Percentiles rank a stretch among this genome's conserved stretches.
Evolutionary conservation across 495 filamentous ascomycete species (phyloP).

Genomic region (Hamigera avellanea): DNA sequence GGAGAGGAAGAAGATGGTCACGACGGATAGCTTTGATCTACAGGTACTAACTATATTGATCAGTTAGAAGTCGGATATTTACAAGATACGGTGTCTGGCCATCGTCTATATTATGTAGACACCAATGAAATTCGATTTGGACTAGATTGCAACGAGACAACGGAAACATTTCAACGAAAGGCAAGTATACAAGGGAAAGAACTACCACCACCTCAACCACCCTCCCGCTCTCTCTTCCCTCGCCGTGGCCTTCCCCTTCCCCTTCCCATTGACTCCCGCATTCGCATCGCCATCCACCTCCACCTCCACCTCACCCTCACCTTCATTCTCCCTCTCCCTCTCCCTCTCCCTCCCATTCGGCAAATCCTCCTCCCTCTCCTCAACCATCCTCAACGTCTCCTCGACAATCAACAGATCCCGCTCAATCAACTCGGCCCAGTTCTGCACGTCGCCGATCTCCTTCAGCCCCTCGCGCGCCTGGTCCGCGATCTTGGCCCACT

Average conservation of each 20-base stretch:
- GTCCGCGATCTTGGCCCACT: slow-evolving; percentile 56
- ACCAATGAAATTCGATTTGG: too few relatives aligned
- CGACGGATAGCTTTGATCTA: background rate
- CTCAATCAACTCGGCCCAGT: slow-evolving; percentile 96
- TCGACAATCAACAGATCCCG: slow-evolving; percentile 78
- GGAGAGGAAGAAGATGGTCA: slow-evolving; percentile 6
- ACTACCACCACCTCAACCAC: slow-evolving; percentile 7
- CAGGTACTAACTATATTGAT: too few relatives aligned
- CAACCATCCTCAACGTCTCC: slow-evolving; percentile 66
- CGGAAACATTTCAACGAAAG: too few relatives aligned
- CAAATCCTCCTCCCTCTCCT: slow-evolving; percentile 29
- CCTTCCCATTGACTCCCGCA: slow-evolving; percentile 4
- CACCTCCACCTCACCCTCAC: slow-evolving; percentile 1
- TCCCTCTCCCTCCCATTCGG: slow-evolving; percentile 19
- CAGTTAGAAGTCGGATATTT: too few relatives aligned
- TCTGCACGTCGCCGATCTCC: slow-evolving; percentile 92
- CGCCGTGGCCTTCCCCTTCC: background rate
- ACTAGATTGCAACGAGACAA: too few relatives aligned
- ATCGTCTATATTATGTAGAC: too few relatives aligned
- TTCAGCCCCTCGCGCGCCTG: slow-evolving; percentile 64
- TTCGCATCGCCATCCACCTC: slow-evolving; percentile 8
- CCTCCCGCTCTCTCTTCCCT: too few relatives aligned
- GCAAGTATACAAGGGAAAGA: too few relatives aligned
- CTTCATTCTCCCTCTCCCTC: slow-evolving; percentile 5
- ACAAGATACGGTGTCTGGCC: too few relatives aligned